A percentile compares a stretch with the other conserved stretches of the same genome.
phyloP scores from a whole-genome alignment of 352 stramenopile genomes.

The Phytophthora pisi region DNA sequence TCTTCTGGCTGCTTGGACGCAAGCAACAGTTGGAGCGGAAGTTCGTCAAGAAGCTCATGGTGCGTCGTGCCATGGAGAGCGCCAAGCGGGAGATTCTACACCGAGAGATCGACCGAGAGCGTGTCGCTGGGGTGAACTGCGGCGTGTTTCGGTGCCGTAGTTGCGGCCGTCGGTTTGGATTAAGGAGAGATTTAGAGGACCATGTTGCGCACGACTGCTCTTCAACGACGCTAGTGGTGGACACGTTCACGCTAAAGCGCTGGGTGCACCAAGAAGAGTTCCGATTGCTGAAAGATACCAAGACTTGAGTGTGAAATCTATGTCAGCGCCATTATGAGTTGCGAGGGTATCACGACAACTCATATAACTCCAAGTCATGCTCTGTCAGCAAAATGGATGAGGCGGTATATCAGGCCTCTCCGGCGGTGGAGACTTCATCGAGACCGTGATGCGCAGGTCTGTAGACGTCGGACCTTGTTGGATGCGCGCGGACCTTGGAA shows the following conservation, averaged over 20 bases:
- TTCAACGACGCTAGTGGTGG: constrained; percentile 30
- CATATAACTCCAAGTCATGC: neutral
- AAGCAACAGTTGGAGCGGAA: constrained; percentile 53
- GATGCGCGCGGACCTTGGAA: neutral
- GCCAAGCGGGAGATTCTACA: constrained; percentile 36
- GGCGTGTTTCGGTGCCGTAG: constrained; percentile 25
- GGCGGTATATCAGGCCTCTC: neutral
- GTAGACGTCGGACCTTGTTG: neutral
- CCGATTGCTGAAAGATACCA: constrained; percentile 38
- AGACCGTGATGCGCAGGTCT: neutral
- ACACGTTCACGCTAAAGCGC: constrained; percentile 42
- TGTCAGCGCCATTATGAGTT: no score
- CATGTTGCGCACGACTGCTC: constrained; percentile 31
- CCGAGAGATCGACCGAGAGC: constrained; percentile 13
- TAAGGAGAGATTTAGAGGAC: constrained; percentile 43
- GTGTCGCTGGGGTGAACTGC: neutral
- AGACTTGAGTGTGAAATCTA: neutral
- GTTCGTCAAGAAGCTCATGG: constrained; percentile 59
- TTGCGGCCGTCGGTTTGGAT: constrained; percentile 47
- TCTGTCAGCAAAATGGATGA: neutral
- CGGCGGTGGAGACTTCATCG: neutral
- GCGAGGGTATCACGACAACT: no score
- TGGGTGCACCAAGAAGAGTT: constrained; percentile 59
- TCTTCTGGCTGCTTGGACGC: constrained; percentile 54
- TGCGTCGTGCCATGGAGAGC: constrained; percentile 37